Evolutionary conservation across 208 protist genomes (phyloP).

Genomic region (Trypanosoma avium): DNA sequence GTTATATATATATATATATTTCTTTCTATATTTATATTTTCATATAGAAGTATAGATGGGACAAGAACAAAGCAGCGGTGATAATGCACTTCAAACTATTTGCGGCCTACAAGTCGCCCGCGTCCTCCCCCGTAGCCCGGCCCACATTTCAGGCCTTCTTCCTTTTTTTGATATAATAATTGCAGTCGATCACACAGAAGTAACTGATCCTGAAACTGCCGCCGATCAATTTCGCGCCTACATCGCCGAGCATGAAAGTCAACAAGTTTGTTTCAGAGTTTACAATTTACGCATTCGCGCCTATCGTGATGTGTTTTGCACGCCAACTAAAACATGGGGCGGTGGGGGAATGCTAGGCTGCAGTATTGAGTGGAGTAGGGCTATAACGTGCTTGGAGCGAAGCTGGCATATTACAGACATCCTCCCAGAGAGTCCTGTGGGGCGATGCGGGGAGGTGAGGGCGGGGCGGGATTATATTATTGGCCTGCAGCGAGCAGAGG

Average conservation of each 20-base stretch:
- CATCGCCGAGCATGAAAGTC: slow-evolving; percentile 39
- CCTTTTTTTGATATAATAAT: slow-evolving; percentile 91
- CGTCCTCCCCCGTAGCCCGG: slow-evolving; percentile 71
- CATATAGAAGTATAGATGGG: slow-evolving; percentile 37
- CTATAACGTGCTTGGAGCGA: slow-evolving; percentile 30
- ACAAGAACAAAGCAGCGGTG: slow-evolving; percentile 39
- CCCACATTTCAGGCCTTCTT: slow-evolving; percentile 67
- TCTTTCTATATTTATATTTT: too few species aligned
- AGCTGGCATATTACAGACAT: slow-evolving; percentile 77
- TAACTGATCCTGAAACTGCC: slow-evolving; percentile 24
- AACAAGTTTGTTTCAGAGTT: slow-evolving; percentile 54
- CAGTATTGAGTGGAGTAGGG: slow-evolving; percentile 72
- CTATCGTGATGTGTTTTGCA: slow-evolving; percentile 59
- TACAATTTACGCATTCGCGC: slow-evolving; percentile 62
- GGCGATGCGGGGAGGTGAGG: slow-evolving; percentile 37
- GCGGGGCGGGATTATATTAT: slow-evolving; percentile 79
- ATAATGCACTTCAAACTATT: slow-evolving; percentile 26
- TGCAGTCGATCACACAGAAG: slow-evolving; percentile 48
- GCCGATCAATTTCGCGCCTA: slow-evolving; percentile 55
- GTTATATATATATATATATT: background rate
- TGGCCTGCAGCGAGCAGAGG: slow-evolving; percentile 74
- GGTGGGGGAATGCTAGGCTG: slow-evolving; percentile 77
- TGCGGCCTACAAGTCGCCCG: slow-evolving; percentile 81
- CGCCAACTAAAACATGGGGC: slow-evolving; percentile 35
- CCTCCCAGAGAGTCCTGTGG: slow-evolving; percentile 50